Percentiles rank a stretch among this genome's conserved stretches.
Conservation (phyloP, 371 early-diverging fungal genomes). For the Mortierella sp. region DNA sequence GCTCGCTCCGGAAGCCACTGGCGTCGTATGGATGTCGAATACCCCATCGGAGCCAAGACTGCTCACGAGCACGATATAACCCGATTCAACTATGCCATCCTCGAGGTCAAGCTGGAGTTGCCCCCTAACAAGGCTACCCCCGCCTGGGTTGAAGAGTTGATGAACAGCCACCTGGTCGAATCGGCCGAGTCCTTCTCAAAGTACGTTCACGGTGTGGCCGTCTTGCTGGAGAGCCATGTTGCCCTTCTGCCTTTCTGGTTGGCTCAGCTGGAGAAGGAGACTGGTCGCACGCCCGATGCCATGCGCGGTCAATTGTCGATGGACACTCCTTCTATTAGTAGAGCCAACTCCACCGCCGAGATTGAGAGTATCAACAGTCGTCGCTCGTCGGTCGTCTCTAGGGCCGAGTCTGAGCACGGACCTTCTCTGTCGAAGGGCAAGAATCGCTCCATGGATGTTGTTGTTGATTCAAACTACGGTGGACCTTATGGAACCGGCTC, state of each 20-base stretch:
- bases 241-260: slow-evolving; percentile 97
- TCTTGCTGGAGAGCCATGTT: slow-evolving; percentile 89
- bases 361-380: slow-evolving; percentile 57
- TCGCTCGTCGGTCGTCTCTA: slow-evolving; percentile 44
- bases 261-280: slow-evolving; percentile 53
- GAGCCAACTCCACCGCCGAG: slow-evolving; percentile 46
- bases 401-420: slow-evolving; percentile 46
- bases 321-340: slow-evolving; percentile 40
- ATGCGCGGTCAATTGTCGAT: slow-evolving; percentile 52
- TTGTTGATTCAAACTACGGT: slow-evolving; percentile 48
- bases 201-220: slow-evolving; percentile 97
- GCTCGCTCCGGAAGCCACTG: slow-evolving; percentile 87
- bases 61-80: slow-evolving; percentile 74
- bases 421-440: slow-evolving; percentile 46
- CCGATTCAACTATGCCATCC: slow-evolving; percentile 97
- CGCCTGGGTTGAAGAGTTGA: slow-evolving; percentile 92
- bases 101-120: slow-evolving; percentile 97
- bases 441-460: slow-evolving; percentile 43
- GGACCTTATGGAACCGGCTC: slow-evolving; percentile 27
- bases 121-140: slow-evolving; percentile 87
- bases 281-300: slow-evolving; percentile 34
- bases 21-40: slow-evolving; percentile 93
- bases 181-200: slow-evolving; percentile 99
- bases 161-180: slow-evolving; percentile 92
- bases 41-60: slow-evolving; percentile 76